These are phyloP conservation scores for Cercophora scortea DNA, from an alignment of 495 filamentous ascomycete species.

Conservation along the genomic window DNA sequence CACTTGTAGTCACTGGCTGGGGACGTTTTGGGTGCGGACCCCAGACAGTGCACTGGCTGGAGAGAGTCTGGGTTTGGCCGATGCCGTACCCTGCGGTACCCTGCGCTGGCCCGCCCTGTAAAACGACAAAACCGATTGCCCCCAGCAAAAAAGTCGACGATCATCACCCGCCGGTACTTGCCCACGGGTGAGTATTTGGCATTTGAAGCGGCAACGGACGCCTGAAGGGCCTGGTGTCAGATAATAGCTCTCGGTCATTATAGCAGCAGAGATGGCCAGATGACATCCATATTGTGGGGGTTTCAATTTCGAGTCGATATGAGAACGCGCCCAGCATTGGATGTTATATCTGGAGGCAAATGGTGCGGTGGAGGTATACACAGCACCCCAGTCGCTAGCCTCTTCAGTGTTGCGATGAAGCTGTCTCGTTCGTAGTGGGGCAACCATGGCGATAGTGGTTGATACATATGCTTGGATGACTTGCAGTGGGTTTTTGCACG, in stretches of 20 bases:
- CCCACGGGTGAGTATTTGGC: not conserved
- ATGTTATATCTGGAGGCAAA: not conserved
- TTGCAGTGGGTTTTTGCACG: too few species aligned
- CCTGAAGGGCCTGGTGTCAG: not conserved
- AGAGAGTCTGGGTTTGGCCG: not conserved
- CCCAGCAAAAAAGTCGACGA: not conserved
- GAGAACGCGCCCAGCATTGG: not conserved
- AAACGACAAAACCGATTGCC: not conserved
- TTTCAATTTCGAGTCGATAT: not conserved
- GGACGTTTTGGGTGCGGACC: not conserved
- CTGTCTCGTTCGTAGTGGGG: too few species aligned
- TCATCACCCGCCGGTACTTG: constrained; percentile 4
- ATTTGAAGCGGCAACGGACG: constrained; percentile 1
- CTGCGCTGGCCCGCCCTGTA: not conserved
- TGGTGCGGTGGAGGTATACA: not conserved
- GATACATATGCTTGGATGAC: too few species aligned
- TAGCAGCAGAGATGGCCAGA: constrained; percentile 4
- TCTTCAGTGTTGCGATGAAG: too few species aligned
- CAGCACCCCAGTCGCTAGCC: not conserved
- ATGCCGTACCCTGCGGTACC: too few species aligned
- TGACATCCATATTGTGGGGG: constrained; percentile 7
- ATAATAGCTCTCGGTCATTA: constrained; percentile 11
- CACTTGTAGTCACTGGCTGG: not conserved
- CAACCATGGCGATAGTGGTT: too few species aligned
- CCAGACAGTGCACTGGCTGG: not conserved